Evolutionary conservation across 495 filamentous ascomycete genomes (phyloP).

Genomic region (Tirmania nivea): DNA sequence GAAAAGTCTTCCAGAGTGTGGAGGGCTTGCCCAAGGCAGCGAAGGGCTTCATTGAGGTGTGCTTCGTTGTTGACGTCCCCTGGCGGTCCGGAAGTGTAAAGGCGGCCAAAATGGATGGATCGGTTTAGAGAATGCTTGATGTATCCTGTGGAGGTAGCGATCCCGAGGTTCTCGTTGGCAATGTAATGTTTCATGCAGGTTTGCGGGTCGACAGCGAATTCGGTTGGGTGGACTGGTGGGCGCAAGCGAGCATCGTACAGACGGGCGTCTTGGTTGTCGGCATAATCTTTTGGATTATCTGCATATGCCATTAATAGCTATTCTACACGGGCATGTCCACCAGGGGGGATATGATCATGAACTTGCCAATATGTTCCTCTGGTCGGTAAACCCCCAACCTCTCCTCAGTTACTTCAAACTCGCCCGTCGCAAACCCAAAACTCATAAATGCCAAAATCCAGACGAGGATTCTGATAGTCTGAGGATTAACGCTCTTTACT

Average conservation of each 20-base stretch:
- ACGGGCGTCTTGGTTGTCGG: conserved; percentile 68
- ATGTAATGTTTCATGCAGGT: conserved; percentile 99
- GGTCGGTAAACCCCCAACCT: conserved; percentile 80
- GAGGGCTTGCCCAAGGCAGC: conserved; percentile 72
- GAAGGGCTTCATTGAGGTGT: conserved; percentile 74
- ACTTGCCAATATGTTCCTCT: conserved; percentile 71
- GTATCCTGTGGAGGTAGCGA: conserved; percentile 72
- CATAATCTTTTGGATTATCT: conserved; percentile 75
- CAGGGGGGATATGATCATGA: background rate
- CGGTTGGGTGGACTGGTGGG: conserved; percentile 45
- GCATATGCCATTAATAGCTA: background rate
- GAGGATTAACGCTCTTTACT: conserved; percentile 68
- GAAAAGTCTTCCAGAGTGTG: conserved; percentile 92
- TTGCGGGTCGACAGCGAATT: conserved; percentile 60
- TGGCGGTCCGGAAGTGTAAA: conserved; percentile 54
- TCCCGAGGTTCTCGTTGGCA: conserved; percentile 55
- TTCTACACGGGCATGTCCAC: background rate
- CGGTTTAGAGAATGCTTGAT: conserved; percentile 64
- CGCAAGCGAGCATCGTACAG: conserved; percentile 67
- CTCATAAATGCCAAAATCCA: conserved; percentile 85
- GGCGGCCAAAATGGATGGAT: conserved; percentile 69
- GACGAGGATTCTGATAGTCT: conserved; percentile 71
- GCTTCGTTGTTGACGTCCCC: conserved; percentile 47
- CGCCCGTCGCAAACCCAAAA: conserved; percentile 88
- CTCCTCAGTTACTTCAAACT: conserved; percentile 90